These are phyloP conservation scores for Fusarium mangiferae DNA, from an alignment of 2,329 filamentous ascomycete species.

Conservation along the genomic window DNA sequence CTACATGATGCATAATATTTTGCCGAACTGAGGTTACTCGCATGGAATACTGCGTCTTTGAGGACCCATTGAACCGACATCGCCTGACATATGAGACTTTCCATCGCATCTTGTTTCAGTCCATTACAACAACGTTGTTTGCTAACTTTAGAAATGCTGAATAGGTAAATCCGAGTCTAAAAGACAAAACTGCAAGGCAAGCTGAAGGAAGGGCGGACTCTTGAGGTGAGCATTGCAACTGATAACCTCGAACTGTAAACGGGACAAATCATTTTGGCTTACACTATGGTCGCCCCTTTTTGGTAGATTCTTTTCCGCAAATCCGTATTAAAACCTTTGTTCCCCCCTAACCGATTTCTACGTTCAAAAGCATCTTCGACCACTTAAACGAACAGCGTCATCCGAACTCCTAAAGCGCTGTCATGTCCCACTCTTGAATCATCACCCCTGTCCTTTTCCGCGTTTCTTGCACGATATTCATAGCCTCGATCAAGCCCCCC, in stretches of 20 bases:
- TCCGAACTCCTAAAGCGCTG: constrained; percentile 49
- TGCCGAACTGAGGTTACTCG: constrained; percentile 23
- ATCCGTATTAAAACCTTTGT: too few relatives aligned
- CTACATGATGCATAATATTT: constrained; percentile 23
- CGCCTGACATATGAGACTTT: constrained; percentile 3
- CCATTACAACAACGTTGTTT: accelerated
- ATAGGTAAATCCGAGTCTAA: not conserved
- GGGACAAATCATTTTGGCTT: too few relatives aligned
- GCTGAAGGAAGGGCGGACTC: accelerated
- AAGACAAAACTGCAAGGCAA: accelerated
- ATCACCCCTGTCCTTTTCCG: not conserved
- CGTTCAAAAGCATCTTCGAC: not conserved
- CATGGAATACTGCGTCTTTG: constrained; percentile 12
- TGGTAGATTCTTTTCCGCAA: too few relatives aligned
- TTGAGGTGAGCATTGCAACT: too few relatives aligned
- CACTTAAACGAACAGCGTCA: not conserved
- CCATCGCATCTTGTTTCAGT: accelerated
- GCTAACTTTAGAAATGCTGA: not conserved
- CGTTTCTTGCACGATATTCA: not conserved
- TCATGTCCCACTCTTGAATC: constrained; percentile 15
- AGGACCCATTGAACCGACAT: constrained; percentile 25
- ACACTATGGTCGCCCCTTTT: accelerated
- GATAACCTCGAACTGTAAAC: not conserved
- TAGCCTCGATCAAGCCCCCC: not conserved
- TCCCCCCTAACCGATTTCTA: not conserved